Percentiles rank a stretch among this genome's conserved stretches.
Evolutionary conservation across 2,329 filamentous ascomycete genomes (phyloP).

Genomic region (Arthroderma sp.): DNA sequence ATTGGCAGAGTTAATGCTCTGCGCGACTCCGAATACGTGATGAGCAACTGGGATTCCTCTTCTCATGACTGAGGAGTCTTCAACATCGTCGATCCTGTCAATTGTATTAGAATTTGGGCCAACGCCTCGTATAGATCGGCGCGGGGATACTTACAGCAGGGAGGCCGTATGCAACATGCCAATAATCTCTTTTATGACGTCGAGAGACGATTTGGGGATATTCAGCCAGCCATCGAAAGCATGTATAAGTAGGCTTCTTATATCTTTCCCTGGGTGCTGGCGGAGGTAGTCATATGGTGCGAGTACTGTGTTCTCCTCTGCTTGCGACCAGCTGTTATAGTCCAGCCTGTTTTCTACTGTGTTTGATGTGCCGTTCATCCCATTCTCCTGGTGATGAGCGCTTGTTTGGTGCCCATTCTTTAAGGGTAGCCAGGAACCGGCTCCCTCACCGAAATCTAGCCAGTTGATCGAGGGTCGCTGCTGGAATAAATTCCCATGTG

Average conservation of each 20-base stretch:
- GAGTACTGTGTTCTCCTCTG: conserved; percentile 64
- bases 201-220: conserved; percentile 18
- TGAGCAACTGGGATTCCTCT: conserved; percentile 31
- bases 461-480: no score
- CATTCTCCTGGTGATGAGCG: no score
- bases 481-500: no score
- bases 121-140: neutral
- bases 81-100: conserved; percentile 29
- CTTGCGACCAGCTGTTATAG: conserved; percentile 43
- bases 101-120: neutral
- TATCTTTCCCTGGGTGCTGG: conserved; percentile 51
- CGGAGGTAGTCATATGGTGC: conserved; percentile 72
- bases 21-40: conserved; percentile 28
- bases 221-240: conserved; percentile 25
- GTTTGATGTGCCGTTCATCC: no score
- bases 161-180: conserved; percentile 27
- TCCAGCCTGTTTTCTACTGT: no score
- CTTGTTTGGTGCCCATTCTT: no score
- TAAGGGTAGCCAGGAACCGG: no score
- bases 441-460: no score
- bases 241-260: conserved; percentile 23
- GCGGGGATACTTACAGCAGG: conserved; percentile 15
- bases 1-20: conserved; percentile 34
- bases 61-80: conserved; percentile 29
- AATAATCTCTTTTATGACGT: conserved; percentile 20